These are phyloP conservation scores for Saururus chinensis DNA, from an alignment of 164 flowering plant species.

Conservation along the genomic window DNA sequence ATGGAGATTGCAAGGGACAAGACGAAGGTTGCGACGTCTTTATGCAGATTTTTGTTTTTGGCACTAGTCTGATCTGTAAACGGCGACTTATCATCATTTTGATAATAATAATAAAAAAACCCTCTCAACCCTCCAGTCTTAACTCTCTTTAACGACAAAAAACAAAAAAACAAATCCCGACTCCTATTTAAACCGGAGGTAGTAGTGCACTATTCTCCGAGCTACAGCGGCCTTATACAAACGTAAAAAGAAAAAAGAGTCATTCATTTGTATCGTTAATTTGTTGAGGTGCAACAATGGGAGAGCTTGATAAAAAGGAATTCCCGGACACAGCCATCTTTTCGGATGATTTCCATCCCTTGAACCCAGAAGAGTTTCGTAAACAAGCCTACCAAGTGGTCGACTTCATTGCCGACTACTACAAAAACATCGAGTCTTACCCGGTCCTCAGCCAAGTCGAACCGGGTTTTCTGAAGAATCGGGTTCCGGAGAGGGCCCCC, in stretches of 20 bases:
- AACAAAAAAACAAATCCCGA: too few relatives aligned
- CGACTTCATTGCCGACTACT: slow-evolving; percentile 55
- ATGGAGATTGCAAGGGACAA: too few relatives aligned
- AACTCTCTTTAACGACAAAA: too few relatives aligned
- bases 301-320: neutral
- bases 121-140: neutral
- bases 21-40: too few relatives aligned
- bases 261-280: too few relatives aligned
- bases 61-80: too few relatives aligned
- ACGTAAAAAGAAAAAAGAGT: too few relatives aligned
- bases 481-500: slow-evolving; percentile 28
- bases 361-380: slow-evolving; percentile 42
- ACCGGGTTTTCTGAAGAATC: slow-evolving; percentile 32
- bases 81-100: too few relatives aligned
- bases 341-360: slow-evolving; percentile 21
- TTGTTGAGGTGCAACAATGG: neutral
- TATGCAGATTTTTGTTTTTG: too few relatives aligned
- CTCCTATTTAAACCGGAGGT: neutral
- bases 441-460: slow-evolving; percentile 42
- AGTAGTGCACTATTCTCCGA: neutral
- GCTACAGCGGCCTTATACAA: too few relatives aligned
- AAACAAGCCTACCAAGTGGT: slow-evolving; percentile 37
- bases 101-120: too few relatives aligned
- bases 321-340: neutral
- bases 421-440: slow-evolving; percentile 31